Evolutionary conservation across 768 basidiomycete genomes (phyloP).

Genomic region (Lactifluus subvellereus): DNA sequence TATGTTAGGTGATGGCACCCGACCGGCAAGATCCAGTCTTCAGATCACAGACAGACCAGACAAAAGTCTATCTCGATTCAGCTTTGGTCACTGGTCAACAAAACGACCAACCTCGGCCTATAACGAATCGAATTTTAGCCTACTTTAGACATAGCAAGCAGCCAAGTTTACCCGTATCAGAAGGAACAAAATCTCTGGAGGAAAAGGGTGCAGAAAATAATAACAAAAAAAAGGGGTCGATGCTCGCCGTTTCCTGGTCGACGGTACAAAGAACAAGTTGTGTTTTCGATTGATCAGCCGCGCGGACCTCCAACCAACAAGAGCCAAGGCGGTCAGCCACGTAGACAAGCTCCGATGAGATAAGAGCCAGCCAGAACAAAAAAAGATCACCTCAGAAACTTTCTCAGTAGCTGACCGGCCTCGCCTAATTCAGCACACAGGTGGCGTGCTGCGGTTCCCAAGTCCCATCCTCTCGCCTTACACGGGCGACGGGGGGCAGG

Average conservation of each 20-base stretch:
- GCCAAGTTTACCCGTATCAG: constrained; percentile 2
- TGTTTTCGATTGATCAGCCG: neutral
- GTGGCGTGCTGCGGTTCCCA: constrained; percentile 52
- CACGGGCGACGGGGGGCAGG: constrained; percentile 62
- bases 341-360: constrained; percentile 5
- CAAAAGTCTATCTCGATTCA: constrained; percentile 19
- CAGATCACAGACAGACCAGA: constrained; percentile 9
- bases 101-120: neutral
- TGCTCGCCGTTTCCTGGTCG: neutral
- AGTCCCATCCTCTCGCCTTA: constrained; percentile 39
- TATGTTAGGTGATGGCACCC: neutral
- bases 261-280: neutral
- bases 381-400: neutral
- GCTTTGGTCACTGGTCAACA: too few relatives aligned
- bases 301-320: neutral
- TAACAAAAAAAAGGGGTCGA: neutral
- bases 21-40: constrained; percentile 1
- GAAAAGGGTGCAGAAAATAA: neutral
- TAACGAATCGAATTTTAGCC: constrained; percentile 4
- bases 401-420: neutral
- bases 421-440: constrained; percentile 30
- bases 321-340: neutral
- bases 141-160: neutral
- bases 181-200: constrained; percentile 6
- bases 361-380: neutral